A percentile compares a stretch with the other conserved stretches of the same genome.
Conservation (phyloP, 768 basidiomycete genomes). For the Lactarius deliciosus region DNA sequence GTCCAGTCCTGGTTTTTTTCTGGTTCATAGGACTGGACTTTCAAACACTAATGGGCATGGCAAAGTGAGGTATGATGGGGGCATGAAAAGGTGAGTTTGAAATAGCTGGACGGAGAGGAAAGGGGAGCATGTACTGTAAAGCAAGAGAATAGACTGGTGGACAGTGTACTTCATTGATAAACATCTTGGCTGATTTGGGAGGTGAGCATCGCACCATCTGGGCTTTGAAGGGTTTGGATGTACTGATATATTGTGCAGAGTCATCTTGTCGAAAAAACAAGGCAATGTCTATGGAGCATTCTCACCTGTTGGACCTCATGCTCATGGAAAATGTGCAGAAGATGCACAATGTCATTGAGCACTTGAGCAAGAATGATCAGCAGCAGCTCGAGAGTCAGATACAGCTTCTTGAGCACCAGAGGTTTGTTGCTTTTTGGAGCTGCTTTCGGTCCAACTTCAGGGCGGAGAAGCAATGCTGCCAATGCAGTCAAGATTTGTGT, state of each 20-base stretch:
- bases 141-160: too few relatives aligned
- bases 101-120: too few relatives aligned
- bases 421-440: slow-evolving; percentile 46
- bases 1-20: too few relatives aligned
- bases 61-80: too few relatives aligned
- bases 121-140: too few relatives aligned
- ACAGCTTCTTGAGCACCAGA: slow-evolving; percentile 74
- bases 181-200: too few relatives aligned
- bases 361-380: slow-evolving; percentile 79
- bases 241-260: slow-evolving; percentile 42
- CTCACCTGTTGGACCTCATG: slow-evolving; percentile 85
- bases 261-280: slow-evolving; percentile 83
- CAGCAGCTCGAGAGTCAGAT: slow-evolving; percentile 77
- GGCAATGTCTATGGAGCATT: slow-evolving; percentile 72
- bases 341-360: slow-evolving; percentile 87
- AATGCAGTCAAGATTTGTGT: slow-evolving; percentile 67
- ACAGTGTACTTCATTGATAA: too few relatives aligned
- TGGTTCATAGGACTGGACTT: too few relatives aligned
- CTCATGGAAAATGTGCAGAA: slow-evolving; percentile 68
- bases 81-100: too few relatives aligned
- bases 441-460: not conserved
- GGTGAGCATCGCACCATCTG: slow-evolving; percentile 43
- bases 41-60: too few relatives aligned
- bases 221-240: not conserved
- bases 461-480: slow-evolving; percentile 39